Evolutionary conservation across 2,329 filamentous ascomycete genomes (phyloP), one percentile per base, ranked within the genome.

Genomic region (Dactylellina drechsleri): DNA sequence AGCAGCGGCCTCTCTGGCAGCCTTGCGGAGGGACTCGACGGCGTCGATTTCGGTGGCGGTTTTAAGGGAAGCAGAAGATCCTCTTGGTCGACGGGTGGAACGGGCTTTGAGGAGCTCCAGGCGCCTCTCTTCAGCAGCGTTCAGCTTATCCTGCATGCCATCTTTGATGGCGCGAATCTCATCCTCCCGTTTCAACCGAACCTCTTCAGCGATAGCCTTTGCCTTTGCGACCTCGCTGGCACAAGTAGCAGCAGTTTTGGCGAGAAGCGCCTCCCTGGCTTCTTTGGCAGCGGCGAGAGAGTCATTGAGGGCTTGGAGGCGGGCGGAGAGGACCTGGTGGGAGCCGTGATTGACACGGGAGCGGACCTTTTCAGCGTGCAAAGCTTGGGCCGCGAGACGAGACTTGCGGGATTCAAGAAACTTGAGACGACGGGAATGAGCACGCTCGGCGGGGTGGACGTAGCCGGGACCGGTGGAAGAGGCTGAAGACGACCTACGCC

Each of bases 381-480:
- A 90, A 28, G 92, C 92, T 66, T 91, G 86, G 81, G 93, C 91
- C 65, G 92, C 91, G 16, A 95, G 85, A 18, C 91, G 87, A 13
- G 91, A 91, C 80, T 92, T 92, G 76, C 92, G 89, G 78, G 90
- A 90, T 81, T 93, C 91, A 76, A 94, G 87, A 71, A 94, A 93
- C 15, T 90, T 92, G 57, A 91, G 89, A 62, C 92, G 89, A 50
- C 92, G 91, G 67, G 91, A 75, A 41, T 75, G 58, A 26, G 70
- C 70, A 59, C 70, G 70, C 23, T 75, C 70, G 62, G 80, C 93
- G 91, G 67, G 91, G 91, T 66, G 93, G 85, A 81, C 92, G 87
- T 81, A 91, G 91, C 84, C 89, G 92, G 82, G 92, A 90, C 18
- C 87, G 86, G n/a, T 82, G 83, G 75, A 83, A 84, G 81, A 84